phyloP scores from a whole-genome alignment of 2,329 filamentous ascomycete genomes.

The Neurospora crassa region DNA sequence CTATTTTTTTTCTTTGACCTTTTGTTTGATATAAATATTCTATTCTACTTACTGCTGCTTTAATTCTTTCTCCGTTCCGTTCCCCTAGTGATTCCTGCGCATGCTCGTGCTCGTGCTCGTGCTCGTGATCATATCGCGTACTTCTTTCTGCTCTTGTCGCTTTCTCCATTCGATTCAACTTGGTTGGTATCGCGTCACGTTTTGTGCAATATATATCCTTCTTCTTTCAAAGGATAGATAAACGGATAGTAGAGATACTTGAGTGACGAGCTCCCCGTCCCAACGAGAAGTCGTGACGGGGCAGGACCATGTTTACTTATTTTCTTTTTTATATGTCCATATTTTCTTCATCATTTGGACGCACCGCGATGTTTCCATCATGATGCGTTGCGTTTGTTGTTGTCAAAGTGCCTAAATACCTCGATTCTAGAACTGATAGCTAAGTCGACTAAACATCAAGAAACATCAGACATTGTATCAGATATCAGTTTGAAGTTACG shows the following conservation, averaged over 20 bases:
- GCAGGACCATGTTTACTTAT: background rate
- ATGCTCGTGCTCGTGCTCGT: background rate
- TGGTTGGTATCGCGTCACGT: background rate
- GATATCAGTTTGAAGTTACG: too few species aligned
- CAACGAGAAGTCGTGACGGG: background rate
- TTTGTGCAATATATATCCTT: background rate
- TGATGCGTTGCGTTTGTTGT: background rate
- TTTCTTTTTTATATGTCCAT: background rate
- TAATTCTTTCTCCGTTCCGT: background rate
- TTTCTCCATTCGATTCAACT: background rate
- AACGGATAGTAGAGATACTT: background rate
- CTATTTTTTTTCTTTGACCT: background rate
- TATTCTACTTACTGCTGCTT: background rate
- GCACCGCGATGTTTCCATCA: background rate
- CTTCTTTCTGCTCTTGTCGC: background rate
- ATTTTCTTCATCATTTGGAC: background rate
- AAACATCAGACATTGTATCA: too few species aligned
- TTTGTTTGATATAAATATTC: background rate
- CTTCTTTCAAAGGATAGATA: background rate
- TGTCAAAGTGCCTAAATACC: background rate
- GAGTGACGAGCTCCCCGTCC: background rate
- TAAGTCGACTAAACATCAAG: background rate
- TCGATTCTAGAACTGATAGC: background rate
- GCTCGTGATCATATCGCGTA: background rate
- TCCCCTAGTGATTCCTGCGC: background rate